Base-by-base conservation (phyloP, 345 rosid species). In the Linum lewisii region DNA sequence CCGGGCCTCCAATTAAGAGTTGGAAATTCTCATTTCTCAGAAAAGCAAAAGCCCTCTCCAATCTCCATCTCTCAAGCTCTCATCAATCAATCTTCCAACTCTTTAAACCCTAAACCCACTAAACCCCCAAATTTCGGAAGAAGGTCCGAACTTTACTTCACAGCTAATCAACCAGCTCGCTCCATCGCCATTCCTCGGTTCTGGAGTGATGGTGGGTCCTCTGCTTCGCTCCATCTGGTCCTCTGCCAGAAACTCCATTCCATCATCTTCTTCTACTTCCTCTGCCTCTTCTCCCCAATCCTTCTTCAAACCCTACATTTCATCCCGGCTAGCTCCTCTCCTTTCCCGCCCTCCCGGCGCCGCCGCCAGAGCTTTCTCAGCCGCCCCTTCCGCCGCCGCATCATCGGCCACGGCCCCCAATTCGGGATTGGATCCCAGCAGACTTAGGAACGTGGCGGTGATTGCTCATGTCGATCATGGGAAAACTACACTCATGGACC, bases 401-500 rank as follows among this genome's bases (percentile, higher is more conserved):
- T 42, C 53, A 60, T 77, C 4, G 50, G 80, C 22, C 34, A 58
- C 70, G 32, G 73, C 76, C 20, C 70, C 84, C 0, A 58, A 58
- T 54, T 66, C 78, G 29, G 77, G 82, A 18, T 67, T 85, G 32
- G 95, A 93, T 44, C 99, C 95, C 0, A 51, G 63, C 64, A 78
- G 95, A 36, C 81, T 93, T 21, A 75, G 99, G 26, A 93, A 93
- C 77, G 97, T 93, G 22, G 97, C 99, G 0, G 99, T 93, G 19
- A 93, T 93, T 9, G 99, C 99, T 21, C 99, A 89, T 61, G 99
- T 93, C 50, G 99, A 93, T 77, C 97, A 93, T 21, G 99, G 99
- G 15, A 89, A 93, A 82, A 93, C 99, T 1, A 93, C 99, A 6
- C 86, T 93, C 24, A 93, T 89, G 99, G 99, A 93, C 82, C 74